These are phyloP conservation scores for Saprolegnia parasitica DNA, from an alignment of 352 stramenopile species.

Conservation along the genomic window DNA sequence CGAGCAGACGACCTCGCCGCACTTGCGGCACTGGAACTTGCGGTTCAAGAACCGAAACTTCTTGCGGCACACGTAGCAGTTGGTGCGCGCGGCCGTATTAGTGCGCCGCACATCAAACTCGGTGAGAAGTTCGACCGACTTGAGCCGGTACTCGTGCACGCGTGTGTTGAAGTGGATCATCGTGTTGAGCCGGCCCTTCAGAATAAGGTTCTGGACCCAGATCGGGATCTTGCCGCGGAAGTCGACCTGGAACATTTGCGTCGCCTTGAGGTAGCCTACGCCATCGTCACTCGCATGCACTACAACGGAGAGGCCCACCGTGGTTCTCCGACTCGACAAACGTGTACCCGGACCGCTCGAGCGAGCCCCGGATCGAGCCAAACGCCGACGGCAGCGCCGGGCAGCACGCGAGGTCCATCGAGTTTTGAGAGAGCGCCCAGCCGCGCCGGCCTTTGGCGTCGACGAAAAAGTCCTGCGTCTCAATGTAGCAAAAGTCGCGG, in stretches of 20 bases:
- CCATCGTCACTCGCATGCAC: neutral
- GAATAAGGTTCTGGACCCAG: slow-evolving; percentile 28
- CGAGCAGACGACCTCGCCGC: slow-evolving; percentile 25
- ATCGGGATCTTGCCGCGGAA: slow-evolving; percentile 26
- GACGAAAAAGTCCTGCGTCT: slow-evolving; percentile 65
- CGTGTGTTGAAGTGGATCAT: slow-evolving; percentile 29
- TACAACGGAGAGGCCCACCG: slow-evolving; percentile 4
- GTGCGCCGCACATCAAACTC: slow-evolving; percentile 26
- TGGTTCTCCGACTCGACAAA: slow-evolving; percentile 28
- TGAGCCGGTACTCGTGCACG: slow-evolving; percentile 26
- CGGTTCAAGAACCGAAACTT: slow-evolving; percentile 33
- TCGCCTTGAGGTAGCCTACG: slow-evolving; percentile 24
- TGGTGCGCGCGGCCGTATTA: slow-evolving; percentile 16
- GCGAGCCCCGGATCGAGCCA: slow-evolving; percentile 6
- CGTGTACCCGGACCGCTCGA: slow-evolving; percentile 16
- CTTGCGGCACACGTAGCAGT: slow-evolving; percentile 36
- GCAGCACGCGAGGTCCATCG: slow-evolving; percentile 19
- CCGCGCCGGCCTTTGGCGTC: slow-evolving; percentile 34
- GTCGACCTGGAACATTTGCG: slow-evolving; percentile 28
- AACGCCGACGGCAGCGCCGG: neutral
- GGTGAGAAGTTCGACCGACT: slow-evolving; percentile 25
- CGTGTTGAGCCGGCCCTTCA: slow-evolving; percentile 24
- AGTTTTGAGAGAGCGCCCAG: slow-evolving; percentile 25
- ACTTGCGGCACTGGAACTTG: slow-evolving; percentile 28
- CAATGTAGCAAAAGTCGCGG: slow-evolving; percentile 68